Base-by-base conservation (phyloP, 2,329 filamentous ascomycete species). In the Fusarium piperis region DNA sequence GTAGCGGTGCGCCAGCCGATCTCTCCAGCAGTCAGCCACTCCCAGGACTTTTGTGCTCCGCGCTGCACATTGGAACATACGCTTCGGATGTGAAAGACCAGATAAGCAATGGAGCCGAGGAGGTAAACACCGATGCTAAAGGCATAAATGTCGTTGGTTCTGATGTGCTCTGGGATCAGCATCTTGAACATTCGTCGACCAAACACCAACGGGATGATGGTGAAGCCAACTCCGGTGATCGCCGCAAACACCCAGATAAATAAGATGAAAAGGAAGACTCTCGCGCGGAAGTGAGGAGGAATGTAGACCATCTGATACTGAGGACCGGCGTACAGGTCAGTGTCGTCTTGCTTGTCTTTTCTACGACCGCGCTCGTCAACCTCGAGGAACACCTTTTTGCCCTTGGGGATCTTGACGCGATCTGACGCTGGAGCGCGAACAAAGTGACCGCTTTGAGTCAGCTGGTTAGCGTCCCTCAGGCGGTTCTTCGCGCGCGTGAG, bases 211-310 rank as follows among this genome's bases (percentile, higher is more conserved):
- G 96, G 97, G 1, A 97, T 83, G 68, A 99, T 92, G 1, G 96
- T 98, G 69, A 93, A 89, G 71, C 92, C 89, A 64, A 98, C 90
- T 26, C 96, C 96, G 0, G 94, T 97, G 13, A 92, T 85, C 6
- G 95, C 95, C 20, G 95, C 95, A 82, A 99, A 98, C 35, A 94
- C 79, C 96, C 96, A 99, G 71, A 99, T 94, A 56, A 92, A 91
- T 62, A 96, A 82, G 72, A 98, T 94, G 81, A 99, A 98, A 4
- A 93, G 83, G 59, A 92, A 92, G 66, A 98, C 91, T 61, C 97
- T 90, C 28, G 90, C 78, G 11, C 92, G 89, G 84, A 99, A 98
- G 81, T 89, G 89, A 0, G 96, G 95, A 9, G 96, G 96, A 18
- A 98, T 84, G 76, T 95, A 96, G 20, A 95, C 92, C 64, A 90